These are phyloP conservation scores for Globisporangium takayamanum DNA, from an alignment of 352 stramenopile species.

Conservation along the genomic window DNA sequence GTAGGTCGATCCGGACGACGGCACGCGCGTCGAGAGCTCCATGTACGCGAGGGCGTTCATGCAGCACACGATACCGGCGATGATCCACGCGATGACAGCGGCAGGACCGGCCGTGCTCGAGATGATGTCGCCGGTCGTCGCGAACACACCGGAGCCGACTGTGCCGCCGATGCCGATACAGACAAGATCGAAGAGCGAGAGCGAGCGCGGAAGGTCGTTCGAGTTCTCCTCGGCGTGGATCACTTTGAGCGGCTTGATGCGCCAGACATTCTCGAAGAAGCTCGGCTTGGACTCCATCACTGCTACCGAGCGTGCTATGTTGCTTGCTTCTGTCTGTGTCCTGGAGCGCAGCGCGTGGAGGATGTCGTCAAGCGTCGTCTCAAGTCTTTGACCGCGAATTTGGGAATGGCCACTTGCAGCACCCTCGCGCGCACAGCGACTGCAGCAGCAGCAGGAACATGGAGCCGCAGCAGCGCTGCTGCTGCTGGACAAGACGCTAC, in stretches of 20 bases:
- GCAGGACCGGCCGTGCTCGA: conserved; percentile 65
- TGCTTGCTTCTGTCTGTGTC: background rate
- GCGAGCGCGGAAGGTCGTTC: conserved; percentile 51
- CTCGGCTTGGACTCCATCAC: conserved; percentile 20
- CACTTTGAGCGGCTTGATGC: conserved; percentile 70
- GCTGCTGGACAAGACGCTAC: background rate
- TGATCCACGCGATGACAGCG: conserved; percentile 73
- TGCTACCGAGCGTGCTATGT: background rate
- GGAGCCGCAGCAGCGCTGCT: background rate
- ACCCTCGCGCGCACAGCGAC: background rate
- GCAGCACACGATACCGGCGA: conserved; percentile 76
- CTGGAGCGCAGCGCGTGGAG: too few relatives aligned
- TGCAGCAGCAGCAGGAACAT: background rate
- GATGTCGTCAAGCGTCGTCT: too few relatives aligned
- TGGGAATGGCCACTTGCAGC: background rate
- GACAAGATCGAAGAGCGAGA: conserved; percentile 87
- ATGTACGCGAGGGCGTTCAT: conserved; percentile 87
- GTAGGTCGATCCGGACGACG: conserved; percentile 88
- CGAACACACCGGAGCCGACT: conserved; percentile 89
- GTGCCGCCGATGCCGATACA: conserved; percentile 90
- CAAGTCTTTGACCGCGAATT: background rate
- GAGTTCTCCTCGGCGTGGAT: conserved; percentile 71
- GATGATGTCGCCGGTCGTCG: conserved; percentile 75
- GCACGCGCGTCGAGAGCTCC: conserved; percentile 83
- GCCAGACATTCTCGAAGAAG: conserved; percentile 47